Conservation (phyloP, 108 stramenopile species). For the Mayamaea pseudoterrestris region DNA sequence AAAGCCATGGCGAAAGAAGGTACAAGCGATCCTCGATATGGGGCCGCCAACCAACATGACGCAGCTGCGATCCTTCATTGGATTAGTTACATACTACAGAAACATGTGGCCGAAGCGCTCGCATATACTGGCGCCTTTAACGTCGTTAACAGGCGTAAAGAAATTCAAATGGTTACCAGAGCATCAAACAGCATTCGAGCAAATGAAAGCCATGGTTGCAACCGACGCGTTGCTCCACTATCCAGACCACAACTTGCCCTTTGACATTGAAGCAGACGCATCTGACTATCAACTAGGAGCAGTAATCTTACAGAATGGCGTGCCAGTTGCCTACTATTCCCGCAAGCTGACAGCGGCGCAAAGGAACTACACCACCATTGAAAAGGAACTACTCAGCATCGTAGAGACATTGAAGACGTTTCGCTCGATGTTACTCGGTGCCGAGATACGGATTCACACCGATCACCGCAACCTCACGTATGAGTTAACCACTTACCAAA, state of each 20-base stretch:
- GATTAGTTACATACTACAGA: constrained; percentile 30
- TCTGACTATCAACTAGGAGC: constrained; percentile 28
- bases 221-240: constrained; percentile 16
- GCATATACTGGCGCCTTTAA: constrained; percentile 28
- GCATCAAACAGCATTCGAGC: constrained; percentile 25
- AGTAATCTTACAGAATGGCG: constrained; percentile 16
- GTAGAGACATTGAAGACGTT: constrained; percentile 27
- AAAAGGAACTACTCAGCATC: constrained; percentile 30
- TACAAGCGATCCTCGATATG: constrained; percentile 22
- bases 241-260: constrained; percentile 26
- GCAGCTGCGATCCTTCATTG: constrained; percentile 29
- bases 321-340: constrained; percentile 27
- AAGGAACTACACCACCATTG: constrained; percentile 20
- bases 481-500: background rate
- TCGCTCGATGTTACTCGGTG: constrained; percentile 10
- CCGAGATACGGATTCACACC: constrained; percentile 16
- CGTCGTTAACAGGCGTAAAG: constrained; percentile 7
- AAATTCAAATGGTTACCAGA: no score
- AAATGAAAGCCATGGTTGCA: constrained; percentile 30
- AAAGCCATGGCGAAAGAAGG: constrained; percentile 24
- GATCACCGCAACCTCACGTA: constrained; percentile 32
- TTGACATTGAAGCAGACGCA: constrained; percentile 35
- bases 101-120: constrained; percentile 10
- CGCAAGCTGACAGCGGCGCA: constrained; percentile 26
- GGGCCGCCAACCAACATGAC: constrained; percentile 9